Evolutionary conservation across 2,329 filamentous ascomycete species (phyloP), one percentile per base, ranked within the genome.

Genomic region (Chaetomium globosum): DNA sequence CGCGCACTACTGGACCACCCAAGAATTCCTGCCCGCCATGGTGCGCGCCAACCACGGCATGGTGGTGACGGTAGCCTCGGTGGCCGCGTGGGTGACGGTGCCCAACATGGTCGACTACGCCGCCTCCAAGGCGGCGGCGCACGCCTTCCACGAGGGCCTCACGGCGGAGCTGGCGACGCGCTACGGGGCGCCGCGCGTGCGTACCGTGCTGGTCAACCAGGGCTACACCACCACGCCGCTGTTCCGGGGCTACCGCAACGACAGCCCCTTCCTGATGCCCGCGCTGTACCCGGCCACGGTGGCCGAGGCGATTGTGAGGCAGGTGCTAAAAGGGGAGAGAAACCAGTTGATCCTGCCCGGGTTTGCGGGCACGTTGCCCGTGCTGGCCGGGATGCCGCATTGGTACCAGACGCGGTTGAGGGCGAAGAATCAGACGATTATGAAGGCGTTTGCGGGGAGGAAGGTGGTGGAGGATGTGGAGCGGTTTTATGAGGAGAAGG

Each of bases 41-140:
- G 76, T 89, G 59, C 73, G 76, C 8, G 73, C 73, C 13, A 87
- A 91, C 77, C 89, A 92, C 77, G 89, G 90, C 66, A 90, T 90
- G 82, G 75, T 92, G 49, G 87, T 92, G 26, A 92, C 87, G 0
- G 82, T 92, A 26, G 86, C 89, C 16, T 87, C 84, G 1, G 80
- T 86, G 57, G 88, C 89, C 0, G 83, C 84, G 13, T 90, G 85
- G 77, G 70, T 86, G 8, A 79, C 83, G 1, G 82, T 85, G 0
- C 85, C 89, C 3, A 82, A 82, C 70, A 84, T 91, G 80, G 83
- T 88, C 46, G 88, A 91, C 76, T 92, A 92, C 76, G 80, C 81
- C 1, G 82, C 85, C 8, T 84, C 82, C 68, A 92, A 92, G 77
- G 84, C 88, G 1, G 88, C 86, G 0, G 84, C 87, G 1, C 74